Evolutionary conservation across 129 eudicot genomes (phyloP).

Genomic region (Chrysanthemum lavandulifolium): DNA sequence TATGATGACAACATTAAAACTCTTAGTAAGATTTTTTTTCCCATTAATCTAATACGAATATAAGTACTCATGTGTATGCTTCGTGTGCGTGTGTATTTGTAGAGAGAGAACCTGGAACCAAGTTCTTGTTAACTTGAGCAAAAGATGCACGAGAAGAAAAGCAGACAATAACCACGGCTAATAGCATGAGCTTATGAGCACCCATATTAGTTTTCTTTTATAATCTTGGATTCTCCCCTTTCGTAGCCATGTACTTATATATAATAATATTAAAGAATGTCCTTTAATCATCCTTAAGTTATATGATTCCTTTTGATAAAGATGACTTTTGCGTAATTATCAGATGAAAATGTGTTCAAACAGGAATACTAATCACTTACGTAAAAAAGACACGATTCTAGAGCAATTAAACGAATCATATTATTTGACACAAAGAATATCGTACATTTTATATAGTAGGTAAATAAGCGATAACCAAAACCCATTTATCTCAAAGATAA

Average conservation of each 20-base stretch:
- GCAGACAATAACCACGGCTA: conserved; percentile 24
- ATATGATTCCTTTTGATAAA: conserved; percentile 22
- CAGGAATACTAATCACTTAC: not conserved
- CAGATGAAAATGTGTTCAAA: not conserved
- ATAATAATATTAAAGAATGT: not conserved
- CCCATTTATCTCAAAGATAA: not conserved
- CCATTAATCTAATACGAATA: no score
- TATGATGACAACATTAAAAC: no score
- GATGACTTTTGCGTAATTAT: not conserved
- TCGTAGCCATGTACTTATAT: conserved; percentile 14
- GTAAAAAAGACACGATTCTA: not conserved
- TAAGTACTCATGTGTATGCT: no score
- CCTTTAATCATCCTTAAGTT: conserved; percentile 19
- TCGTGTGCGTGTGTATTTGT: no score
- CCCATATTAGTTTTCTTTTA: conserved; percentile 25
- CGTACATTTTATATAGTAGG: conserved; percentile 6
- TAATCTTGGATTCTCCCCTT: conserved; percentile 1
- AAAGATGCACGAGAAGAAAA: conserved; percentile 26
- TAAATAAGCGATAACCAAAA: not conserved
- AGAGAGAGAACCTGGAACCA: conserved; percentile 27
- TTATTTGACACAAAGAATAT: conserved; percentile 10
- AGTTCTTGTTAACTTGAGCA: conserved; percentile 17
- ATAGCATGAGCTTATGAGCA: conserved; percentile 13
- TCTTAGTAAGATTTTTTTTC: no score
- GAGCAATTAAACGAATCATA: not conserved